Conservation (phyloP, 2,329 filamentous ascomycete species). For the Aspergillus sp. region DNA sequence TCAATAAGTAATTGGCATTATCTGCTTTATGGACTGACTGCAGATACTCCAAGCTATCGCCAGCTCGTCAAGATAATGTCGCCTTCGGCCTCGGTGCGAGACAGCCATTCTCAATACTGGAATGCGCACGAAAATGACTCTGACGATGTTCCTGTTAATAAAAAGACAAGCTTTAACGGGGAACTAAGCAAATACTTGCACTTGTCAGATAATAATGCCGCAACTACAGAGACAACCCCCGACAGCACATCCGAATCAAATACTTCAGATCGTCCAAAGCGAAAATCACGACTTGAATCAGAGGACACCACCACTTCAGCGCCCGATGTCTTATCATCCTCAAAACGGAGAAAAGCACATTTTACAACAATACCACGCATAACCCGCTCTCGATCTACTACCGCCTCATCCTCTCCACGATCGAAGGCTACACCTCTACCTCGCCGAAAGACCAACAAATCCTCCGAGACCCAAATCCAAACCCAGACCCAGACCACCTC, state of each 20-base stretch:
- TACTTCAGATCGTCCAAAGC: neutral
- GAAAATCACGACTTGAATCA: no score
- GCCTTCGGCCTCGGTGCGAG: no score
- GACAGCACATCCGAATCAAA: neutral
- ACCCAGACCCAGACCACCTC: slow-evolving; percentile 11
- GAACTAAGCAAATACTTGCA: slow-evolving; percentile 30
- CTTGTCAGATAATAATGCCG: slow-evolving; percentile 4
- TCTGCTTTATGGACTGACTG: no score
- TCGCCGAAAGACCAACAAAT: no score
- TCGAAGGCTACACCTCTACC: no score
- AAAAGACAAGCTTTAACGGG: slow-evolving; percentile 31
- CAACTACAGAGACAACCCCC: neutral
- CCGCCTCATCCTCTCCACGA: no score
- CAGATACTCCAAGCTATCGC: no score
- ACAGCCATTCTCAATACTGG: no score
- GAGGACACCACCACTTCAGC: no score
- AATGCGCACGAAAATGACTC: neutral
- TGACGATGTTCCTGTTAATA: slow-evolving; percentile 28
- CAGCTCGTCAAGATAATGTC: no score
- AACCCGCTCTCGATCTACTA: slow-evolving; percentile 11
- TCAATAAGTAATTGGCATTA: no score
- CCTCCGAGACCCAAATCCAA: slow-evolving; percentile 4
- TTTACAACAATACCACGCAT: slow-evolving; percentile 2
- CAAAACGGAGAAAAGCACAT: slow-evolving; percentile 2
- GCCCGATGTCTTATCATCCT: neutral